Evolutionary conservation across 192 early-diverging fungal species (phyloP).

Genomic region (Coemansia aciculifera): DNA sequence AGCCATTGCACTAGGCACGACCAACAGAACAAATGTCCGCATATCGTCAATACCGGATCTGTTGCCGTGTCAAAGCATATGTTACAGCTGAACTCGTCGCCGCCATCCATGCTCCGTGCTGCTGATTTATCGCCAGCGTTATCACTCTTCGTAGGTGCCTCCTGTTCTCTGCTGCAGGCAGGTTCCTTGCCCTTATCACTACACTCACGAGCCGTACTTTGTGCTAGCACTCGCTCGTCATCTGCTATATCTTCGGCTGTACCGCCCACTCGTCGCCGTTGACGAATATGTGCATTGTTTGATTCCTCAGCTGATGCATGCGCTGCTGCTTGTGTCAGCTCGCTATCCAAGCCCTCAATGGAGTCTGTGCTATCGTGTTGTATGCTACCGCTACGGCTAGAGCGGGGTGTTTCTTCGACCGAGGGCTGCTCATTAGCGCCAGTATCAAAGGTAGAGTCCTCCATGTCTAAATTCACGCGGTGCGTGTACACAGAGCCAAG

Average conservation of each 20-base stretch:
- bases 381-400: too few relatives aligned
- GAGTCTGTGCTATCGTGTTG: neutral
- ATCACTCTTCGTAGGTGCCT: neutral
- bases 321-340: neutral
- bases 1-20: slow-evolving; percentile 76
- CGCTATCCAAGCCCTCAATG: neutral
- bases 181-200: slow-evolving; percentile 6
- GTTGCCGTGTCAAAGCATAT: slow-evolving; percentile 73
- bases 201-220: neutral
- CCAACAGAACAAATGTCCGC: slow-evolving; percentile 82
- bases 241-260: neutral
- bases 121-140: neutral
- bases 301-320: neutral
- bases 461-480: slow-evolving; percentile 1
- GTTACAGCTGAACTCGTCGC: slow-evolving; percentile 53
- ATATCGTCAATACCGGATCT: slow-evolving; percentile 73
- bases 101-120: slow-evolving; percentile 3
- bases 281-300: neutral
- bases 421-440: neutral
- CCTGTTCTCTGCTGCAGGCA: neutral
- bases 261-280: slow-evolving; percentile 1
- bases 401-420: neutral
- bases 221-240: neutral
- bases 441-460: neutral
- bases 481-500: neutral